A percentile compares a stretch with the other conserved stretches of the same genome.
These are phyloP conservation scores for Coemansia sp. DNA, from an alignment of 192 early-diverging fungal genomes.

Conservation along the genomic window DNA sequence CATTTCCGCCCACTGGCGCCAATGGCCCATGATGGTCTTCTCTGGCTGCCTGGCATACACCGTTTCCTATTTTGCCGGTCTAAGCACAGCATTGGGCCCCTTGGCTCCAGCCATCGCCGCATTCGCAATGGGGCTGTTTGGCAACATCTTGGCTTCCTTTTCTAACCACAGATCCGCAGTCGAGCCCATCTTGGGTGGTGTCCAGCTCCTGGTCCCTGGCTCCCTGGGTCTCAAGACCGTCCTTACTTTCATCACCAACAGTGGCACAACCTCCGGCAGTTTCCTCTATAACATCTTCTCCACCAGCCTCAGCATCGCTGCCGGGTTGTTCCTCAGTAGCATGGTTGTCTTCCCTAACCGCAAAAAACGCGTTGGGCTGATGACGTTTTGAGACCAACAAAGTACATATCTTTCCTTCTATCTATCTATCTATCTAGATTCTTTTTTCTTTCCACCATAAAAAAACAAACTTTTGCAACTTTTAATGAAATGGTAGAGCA, in stretches of 20 bases:
- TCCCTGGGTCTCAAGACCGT: conserved; percentile 69
- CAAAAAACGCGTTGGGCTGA: conserved; percentile 53
- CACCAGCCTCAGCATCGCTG: conserved; percentile 66
- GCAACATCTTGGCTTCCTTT: conserved; percentile 75
- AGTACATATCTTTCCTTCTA: background rate
- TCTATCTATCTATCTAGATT: too few relatives aligned
- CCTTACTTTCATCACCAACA: conserved; percentile 63
- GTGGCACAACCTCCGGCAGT: conserved; percentile 53
- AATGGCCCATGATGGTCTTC: conserved; percentile 73
- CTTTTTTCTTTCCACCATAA: too few relatives aligned
- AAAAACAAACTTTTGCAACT: too few relatives aligned
- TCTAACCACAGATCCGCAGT: conserved; percentile 70
- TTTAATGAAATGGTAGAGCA: too few relatives aligned
- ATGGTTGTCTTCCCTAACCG: conserved; percentile 62
- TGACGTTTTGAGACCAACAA: conserved; percentile 56
- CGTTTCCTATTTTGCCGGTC: conserved; percentile 62
- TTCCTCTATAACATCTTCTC: conserved; percentile 62
- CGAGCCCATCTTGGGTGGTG: conserved; percentile 78
- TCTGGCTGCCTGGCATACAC: conserved; percentile 71
- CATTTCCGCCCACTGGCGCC: conserved; percentile 61
- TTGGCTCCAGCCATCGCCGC: conserved; percentile 67
- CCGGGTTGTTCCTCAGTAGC: conserved; percentile 68
- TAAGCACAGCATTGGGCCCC: conserved; percentile 55
- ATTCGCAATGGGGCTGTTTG: conserved; percentile 76
- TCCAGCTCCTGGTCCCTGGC: conserved; percentile 81